A percentile compares a stretch with the other conserved stretches of the same genome.
These are phyloP conservation scores for Metarhizium brunneum DNA, from an alignment of 2,329 filamentous ascomycete genomes.

Conservation along the genomic window DNA sequence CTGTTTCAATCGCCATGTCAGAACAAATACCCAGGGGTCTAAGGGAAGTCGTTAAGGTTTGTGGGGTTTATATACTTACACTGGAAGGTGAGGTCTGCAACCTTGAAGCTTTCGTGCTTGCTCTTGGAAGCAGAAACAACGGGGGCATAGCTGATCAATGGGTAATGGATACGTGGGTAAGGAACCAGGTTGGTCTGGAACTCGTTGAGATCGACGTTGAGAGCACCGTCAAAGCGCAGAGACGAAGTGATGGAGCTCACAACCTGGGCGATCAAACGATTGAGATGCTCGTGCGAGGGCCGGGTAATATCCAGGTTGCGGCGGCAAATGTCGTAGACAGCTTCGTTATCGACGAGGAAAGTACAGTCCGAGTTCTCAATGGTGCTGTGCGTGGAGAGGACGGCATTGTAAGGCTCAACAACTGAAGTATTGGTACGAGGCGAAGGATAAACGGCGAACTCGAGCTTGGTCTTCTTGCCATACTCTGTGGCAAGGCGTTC, in stretches of 20 bases:
- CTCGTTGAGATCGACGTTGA: slow-evolving; percentile 68
- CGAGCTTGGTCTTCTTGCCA: slow-evolving; percentile 69
- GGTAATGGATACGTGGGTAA: slow-evolving; percentile 67
- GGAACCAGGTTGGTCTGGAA: slow-evolving; percentile 71
- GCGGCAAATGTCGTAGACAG: slow-evolving; percentile 67
- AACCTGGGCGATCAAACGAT: slow-evolving; percentile 64
- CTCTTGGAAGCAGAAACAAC: slow-evolving; percentile 67
- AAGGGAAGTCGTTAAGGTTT: not conserved
- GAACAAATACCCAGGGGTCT: not conserved
- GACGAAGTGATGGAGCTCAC: slow-evolving; percentile 68
- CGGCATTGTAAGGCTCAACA: slow-evolving; percentile 66
- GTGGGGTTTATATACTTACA: slow-evolving; percentile 37
- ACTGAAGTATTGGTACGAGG: slow-evolving; percentile 62
- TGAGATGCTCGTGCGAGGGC: slow-evolving; percentile 61
- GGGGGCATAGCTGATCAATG: slow-evolving; percentile 62
- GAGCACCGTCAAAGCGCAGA: slow-evolving; percentile 61
- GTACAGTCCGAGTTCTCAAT: slow-evolving; percentile 72
- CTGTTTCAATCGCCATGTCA: slow-evolving; percentile 29
- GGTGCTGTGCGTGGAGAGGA: slow-evolving; percentile 65
- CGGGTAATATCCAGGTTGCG: slow-evolving; percentile 62
- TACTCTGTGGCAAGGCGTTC: slow-evolving; percentile 67
- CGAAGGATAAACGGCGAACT: slow-evolving; percentile 64
- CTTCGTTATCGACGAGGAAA: slow-evolving; percentile 69
- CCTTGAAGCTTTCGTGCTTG: slow-evolving; percentile 81
- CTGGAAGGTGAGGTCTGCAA: slow-evolving; percentile 66